A percentile compares a stretch with the other conserved stretches of the same genome.
Evolutionary conservation across 2,329 filamentous ascomycete genomes (phyloP).

Genomic region (Incumbomyces delicatus): DNA sequence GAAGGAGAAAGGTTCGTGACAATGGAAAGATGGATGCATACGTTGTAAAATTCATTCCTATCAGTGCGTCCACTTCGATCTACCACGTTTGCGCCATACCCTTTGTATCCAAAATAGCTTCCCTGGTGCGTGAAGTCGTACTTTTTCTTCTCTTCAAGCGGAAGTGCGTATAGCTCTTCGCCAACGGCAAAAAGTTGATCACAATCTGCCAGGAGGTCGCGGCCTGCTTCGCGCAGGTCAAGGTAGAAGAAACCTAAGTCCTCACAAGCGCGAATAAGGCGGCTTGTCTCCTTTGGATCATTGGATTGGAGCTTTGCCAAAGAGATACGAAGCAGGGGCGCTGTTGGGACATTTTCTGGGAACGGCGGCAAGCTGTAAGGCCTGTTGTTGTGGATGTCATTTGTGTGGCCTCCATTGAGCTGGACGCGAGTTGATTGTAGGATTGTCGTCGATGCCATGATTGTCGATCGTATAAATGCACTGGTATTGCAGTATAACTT

Average conservation of each 20-base stretch:
- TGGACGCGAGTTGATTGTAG: background rate
- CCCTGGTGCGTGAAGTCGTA: constrained; percentile 44
- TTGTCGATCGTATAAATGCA: background rate
- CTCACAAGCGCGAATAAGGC: constrained; percentile 31
- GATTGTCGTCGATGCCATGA: background rate
- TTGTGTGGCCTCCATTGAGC: background rate
- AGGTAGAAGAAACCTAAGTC: constrained; percentile 51
- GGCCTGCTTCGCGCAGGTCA: constrained; percentile 35
- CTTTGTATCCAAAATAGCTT: constrained; percentile 47
- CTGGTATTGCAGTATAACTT: too few relatives aligned
- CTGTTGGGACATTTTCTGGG: constrained; percentile 32
- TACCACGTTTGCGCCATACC: constrained; percentile 36
- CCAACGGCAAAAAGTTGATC: constrained; percentile 39
- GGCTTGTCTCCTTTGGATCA: constrained; percentile 27
- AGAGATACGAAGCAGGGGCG: constrained; percentile 35
- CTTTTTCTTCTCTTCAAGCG: constrained; percentile 42
- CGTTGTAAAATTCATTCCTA: constrained; percentile 47
- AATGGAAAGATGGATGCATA: constrained; percentile 19
- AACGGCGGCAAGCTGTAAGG: constrained; percentile 27
- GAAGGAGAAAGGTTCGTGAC: background rate
- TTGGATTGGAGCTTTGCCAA: constrained; percentile 29
- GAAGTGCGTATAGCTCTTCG: constrained; percentile 38
- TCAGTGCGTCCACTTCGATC: constrained; percentile 42
- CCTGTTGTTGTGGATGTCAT: background rate
- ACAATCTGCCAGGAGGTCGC: constrained; percentile 33